Evolutionary conservation across 2,329 filamentous ascomycete species (phyloP), one percentile per base, ranked within the genome.

Genomic region (Ophiostoma triangulosporum): DNA sequence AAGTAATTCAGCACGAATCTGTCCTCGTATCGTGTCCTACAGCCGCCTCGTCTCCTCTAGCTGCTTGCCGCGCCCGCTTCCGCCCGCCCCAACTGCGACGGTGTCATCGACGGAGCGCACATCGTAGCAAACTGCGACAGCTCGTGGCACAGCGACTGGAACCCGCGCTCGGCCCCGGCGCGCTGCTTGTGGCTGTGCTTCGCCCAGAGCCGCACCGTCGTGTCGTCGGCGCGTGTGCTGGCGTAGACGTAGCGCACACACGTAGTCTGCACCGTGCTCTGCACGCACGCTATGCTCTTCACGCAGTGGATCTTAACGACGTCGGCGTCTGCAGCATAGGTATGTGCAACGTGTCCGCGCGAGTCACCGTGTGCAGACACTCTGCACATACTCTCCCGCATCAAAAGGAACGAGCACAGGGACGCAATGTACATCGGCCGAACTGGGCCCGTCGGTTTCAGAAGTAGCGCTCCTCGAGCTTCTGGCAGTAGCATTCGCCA

Each of bases 61-160:
- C 31, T 51, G 67, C 75, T 78, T 77, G 75, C 14, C 78, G 70
- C 3, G 75, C 66, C 29, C 79, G 72, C 65, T 83, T 83, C 63
- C 78, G 75, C 7, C 65, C 72, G 62, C 75, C 69, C 73, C 5
- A 12, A n/a, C 24, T 46, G 35, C 8, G 32, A 17, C 40, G 33
- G 35, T 6, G 26, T 17, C 27, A 43, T 65, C 3, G 65, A 60
- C 20, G 53, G 8, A 3, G 64, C 65, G 78, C 54, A 97, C 86
- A 67, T 96, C 90, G 71, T 90, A 96, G 86, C 86, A 65, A 96
- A 96, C 65, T 94, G 85, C 17, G 90, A 90, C 65, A 83, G 89
- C 69, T 95, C 86, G 65, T 95, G 71, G 70, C 90, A 95, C 68
- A 95, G 80, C 46, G 76, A 68, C 66, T 83, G 81, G 77, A 95